Evolutionary conservation across 75 land plant species (phyloP).

Genomic region (Isoetes taiwanensis): DNA sequence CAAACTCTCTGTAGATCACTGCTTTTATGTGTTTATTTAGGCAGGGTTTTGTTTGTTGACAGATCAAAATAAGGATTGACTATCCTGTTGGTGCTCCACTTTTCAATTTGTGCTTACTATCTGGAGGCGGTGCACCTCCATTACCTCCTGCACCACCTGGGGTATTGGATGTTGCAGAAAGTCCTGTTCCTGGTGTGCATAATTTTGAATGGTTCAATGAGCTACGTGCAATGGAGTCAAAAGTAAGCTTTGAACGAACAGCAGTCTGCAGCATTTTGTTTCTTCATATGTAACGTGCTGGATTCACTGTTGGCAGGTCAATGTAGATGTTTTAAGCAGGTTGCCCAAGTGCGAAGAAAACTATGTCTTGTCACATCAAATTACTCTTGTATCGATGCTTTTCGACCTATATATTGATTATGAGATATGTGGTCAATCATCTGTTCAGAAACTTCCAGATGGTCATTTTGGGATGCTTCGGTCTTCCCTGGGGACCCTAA

Average conservation of each 20-base stretch:
- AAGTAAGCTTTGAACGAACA: conserved; percentile 29
- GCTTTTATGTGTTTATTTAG: neutral
- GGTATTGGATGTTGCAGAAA: conserved; percentile 9
- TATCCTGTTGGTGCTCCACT: conserved; percentile 82
- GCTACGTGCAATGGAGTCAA: conserved; percentile 64
- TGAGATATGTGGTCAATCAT: conserved; percentile 11
- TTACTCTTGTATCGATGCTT: conserved; percentile 44
- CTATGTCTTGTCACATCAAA: conserved; percentile 54
- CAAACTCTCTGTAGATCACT: neutral
- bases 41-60: conserved; percentile 14
- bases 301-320: conserved; percentile 40
- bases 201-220: conserved; percentile 35
- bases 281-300: neutral
- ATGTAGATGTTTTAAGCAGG: conserved; percentile 41
- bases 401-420: conserved; percentile 49
- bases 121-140: conserved; percentile 10
- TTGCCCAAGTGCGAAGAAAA: conserved; percentile 41
- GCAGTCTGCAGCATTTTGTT: neutral
- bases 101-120: conserved; percentile 28
- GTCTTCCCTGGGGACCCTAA: conserved; percentile 28
- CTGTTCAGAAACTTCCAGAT: conserved; percentile 22
- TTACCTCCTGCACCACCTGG: conserved; percentile 14
- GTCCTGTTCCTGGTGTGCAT: neutral
- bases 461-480: conserved; percentile 32
- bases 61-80: conserved; percentile 73